Evolutionary conservation across 805 yeast species (phyloP).

Genomic region (Candida ortonii): DNA sequence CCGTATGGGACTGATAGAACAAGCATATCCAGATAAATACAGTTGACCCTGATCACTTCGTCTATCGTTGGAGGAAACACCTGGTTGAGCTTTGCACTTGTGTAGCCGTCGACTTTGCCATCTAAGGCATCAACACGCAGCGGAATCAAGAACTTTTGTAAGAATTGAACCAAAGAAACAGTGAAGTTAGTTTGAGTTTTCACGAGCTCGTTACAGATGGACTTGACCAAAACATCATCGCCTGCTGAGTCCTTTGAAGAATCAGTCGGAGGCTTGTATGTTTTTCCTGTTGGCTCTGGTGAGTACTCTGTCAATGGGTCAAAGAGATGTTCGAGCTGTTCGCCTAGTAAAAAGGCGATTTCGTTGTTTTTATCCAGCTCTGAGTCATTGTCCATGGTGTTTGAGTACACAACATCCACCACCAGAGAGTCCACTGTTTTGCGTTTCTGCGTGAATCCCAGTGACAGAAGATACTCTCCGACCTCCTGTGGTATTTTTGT

Average conservation of each 20-base stretch:
- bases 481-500: slow-evolving; percentile 52
- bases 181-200: slow-evolving; percentile 74
- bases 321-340: slow-evolving; percentile 82
- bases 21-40: slow-evolving; percentile 75
- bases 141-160: slow-evolving; percentile 79
- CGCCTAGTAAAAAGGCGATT: slow-evolving; percentile 74
- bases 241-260: slow-evolving; percentile 20
- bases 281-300: slow-evolving; percentile 78
- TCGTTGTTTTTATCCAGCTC: slow-evolving; percentile 61
- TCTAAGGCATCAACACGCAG: slow-evolving; percentile 66
- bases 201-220: slow-evolving; percentile 65
- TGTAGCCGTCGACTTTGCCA: slow-evolving; percentile 48
- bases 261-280: slow-evolving; percentile 59
- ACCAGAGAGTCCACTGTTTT: slow-evolving; percentile 46
- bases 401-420: slow-evolving; percentile 72
- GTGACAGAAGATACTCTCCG: slow-evolving; percentile 53
- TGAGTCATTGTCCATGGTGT: slow-evolving; percentile 15
- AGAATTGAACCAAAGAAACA: slow-evolving; percentile 63
- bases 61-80: slow-evolving; percentile 94
- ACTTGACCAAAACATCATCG: slow-evolving; percentile 37
- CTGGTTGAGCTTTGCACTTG: slow-evolving; percentile 66
- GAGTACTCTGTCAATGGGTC: slow-evolving; percentile 90
- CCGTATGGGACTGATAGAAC: slow-evolving; percentile 67
- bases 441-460: slow-evolving; percentile 55
- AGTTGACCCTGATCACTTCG: slow-evolving; percentile 86